Evolutionary conservation across 2,329 filamentous ascomycete species (phyloP), one percentile per base, ranked within the genome.

Genomic region (Sporothrix luriei): DNA sequence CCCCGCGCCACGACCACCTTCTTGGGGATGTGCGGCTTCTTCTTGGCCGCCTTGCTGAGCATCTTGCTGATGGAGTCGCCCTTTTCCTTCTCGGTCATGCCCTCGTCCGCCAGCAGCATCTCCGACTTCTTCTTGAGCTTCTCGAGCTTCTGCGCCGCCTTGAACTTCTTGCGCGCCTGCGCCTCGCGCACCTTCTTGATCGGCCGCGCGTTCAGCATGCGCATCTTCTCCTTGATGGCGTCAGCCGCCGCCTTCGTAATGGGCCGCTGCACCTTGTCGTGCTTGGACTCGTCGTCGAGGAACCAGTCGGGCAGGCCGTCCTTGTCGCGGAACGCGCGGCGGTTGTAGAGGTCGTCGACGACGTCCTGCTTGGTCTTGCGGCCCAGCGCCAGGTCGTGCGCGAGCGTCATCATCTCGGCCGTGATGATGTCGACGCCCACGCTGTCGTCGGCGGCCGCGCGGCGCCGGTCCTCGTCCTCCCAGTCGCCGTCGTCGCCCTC

Each of bases 141-240:
- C 85, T 99, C 95, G 40, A 99, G 82, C 70, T 88, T 87, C 80
- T 96, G 92, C 0, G 93, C 94, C 10, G 94, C 90, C 86, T 96
- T 96, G 80, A 97, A 90, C 83, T 97, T 98, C 89, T 99, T 99
- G 71, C 95, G 87, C 48, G 94, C 94, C 81, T 96, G 94, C 29
- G 95, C 95, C 81, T 99, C 95, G 75, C 92, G 91, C 43, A 99
- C 95, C 84, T 99, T 99, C 86, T 99, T 99, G 87, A 98, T 98
- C 0, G 95, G 95, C 43, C 95, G 89, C 9, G 94, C 95, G 78
- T 99, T 98, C 75, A 97, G 87, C 0, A 95, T 94, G 43, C 94
- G 91, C 77, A 91, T 78, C 82, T 99, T 99, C 77, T 97, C 94
- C 79, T 95, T 94, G 83, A 99, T 97, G 2, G 95, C 95, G 16